phyloP scores from a whole-genome alignment of 768 basidiomycete genomes.

The Tulasnella sp. region DNA sequence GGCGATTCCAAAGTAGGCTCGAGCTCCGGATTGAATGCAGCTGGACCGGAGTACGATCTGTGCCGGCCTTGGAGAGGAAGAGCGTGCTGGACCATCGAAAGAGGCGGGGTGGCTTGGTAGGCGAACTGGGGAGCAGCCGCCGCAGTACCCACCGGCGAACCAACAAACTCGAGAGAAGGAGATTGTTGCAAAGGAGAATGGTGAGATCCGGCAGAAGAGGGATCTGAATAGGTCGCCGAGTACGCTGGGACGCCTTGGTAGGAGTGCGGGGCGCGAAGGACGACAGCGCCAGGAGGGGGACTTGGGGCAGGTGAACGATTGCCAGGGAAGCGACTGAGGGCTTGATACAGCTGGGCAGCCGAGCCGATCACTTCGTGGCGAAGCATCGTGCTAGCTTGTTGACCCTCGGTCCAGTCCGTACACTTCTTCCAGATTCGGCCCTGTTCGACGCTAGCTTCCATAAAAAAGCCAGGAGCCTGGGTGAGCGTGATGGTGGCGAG shows the following conservation, averaged over 20 bases:
- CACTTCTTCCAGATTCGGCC: conserved; percentile 49
- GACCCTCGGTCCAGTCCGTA: conserved; percentile 66
- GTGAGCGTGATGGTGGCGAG: conserved; percentile 55
- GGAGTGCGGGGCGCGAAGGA: conserved; percentile 24
- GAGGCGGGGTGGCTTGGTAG: background rate
- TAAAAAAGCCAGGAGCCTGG: conserved; percentile 55
- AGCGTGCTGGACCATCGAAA: background rate
- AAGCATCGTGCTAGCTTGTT: conserved; percentile 52
- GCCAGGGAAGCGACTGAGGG: conserved; percentile 38
- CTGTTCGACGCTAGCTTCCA: conserved; percentile 30
- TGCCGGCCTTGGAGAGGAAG: conserved; percentile 19
- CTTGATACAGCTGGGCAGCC: conserved; percentile 44
- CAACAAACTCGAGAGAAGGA: background rate
- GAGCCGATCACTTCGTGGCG: conserved; percentile 57
- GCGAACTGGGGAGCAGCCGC: background rate
- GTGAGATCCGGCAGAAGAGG: background rate
- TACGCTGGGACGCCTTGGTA: conserved; percentile 32
- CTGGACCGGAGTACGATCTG: conserved; percentile 26
- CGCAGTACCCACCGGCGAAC: background rate
- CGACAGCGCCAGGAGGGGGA: background rate
- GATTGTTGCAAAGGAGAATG: background rate
- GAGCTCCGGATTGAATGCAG: conserved; percentile 1
- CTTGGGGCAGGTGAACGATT: conserved; percentile 13
- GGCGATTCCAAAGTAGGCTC: background rate
- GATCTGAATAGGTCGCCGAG: conserved; percentile 20